A percentile compares a stretch with the other conserved stretches of the same genome.
Conservation (phyloP, 192 early-diverging fungal genomes). For the Backusella parvicylindrica region DNA sequence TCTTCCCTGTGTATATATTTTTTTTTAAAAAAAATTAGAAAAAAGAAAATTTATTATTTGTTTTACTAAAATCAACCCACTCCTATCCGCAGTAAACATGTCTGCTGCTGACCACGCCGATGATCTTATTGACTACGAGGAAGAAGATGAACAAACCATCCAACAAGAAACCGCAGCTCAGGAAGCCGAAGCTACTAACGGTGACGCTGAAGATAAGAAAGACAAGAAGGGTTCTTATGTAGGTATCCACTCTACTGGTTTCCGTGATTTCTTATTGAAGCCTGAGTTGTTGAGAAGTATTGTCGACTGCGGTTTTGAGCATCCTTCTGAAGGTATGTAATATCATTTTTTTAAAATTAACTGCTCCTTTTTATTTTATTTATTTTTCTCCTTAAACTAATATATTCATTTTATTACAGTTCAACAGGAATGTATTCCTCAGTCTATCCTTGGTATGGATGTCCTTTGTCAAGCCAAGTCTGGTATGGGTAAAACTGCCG, state of each 20-base stretch:
- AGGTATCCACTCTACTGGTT: conserved; percentile 97
- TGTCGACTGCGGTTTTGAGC: conserved; percentile 98
- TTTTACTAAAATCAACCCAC: conserved; percentile 1
- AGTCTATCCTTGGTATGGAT: conserved; percentile 95
- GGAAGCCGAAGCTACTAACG: conserved; percentile 34
- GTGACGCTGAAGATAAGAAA: conserved; percentile 66
- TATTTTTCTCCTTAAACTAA: not conserved
- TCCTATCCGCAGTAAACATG: conserved; percentile 22
- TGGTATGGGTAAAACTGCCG: conserved; percentile 99
- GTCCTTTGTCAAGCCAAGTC: conserved; percentile 98
- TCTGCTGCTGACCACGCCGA: conserved; percentile 69
- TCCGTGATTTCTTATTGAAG: conserved; percentile 97
- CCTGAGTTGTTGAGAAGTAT: conserved; percentile 94
- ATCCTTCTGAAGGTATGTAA: conserved; percentile 86
- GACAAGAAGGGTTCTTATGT: conserved; percentile 98
- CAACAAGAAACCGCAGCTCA: conserved; percentile 47
- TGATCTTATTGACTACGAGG: conserved; percentile 97
- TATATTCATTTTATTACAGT: conserved; percentile 47
- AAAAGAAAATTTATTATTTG: not conserved
- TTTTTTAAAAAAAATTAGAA: not conserved
- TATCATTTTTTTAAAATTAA: not conserved
- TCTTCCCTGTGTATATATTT: no score
- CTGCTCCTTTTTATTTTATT: not conserved
- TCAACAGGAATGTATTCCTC: conserved; percentile 98
- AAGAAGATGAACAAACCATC: conserved; percentile 80